Percentiles rank a stretch among this genome's conserved stretches.
These are phyloP conservation scores for Ilex aquifolium DNA, from an alignment of 257 asterid species.

Conservation along the genomic window DNA sequence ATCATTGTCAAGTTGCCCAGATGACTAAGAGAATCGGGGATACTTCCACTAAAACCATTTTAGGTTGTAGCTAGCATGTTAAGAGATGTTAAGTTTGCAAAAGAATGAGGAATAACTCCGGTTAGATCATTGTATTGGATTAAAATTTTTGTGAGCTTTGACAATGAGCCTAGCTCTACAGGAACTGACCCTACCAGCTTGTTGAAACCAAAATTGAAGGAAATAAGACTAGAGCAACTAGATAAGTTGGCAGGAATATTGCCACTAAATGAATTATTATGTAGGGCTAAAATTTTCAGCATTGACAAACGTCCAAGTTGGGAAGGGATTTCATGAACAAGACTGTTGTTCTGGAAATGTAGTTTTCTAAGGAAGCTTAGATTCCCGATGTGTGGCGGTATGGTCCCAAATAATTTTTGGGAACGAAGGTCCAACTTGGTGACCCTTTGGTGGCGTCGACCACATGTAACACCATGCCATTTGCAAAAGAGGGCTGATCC, in stretches of 20 bases:
- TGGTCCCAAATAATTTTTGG: too few relatives aligned
- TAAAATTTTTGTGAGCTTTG: background rate
- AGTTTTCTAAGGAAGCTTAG: too few relatives aligned
- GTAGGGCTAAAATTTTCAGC: background rate
- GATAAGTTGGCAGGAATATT: background rate
- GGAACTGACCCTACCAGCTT: background rate
- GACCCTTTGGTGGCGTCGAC: too few relatives aligned
- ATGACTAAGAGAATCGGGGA: background rate
- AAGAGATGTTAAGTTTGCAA: background rate
- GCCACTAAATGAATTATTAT: background rate
- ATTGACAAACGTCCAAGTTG: background rate
- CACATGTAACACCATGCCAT: too few relatives aligned
- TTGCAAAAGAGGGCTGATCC: too few relatives aligned
- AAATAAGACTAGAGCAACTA: background rate
- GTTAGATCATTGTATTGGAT: background rate
- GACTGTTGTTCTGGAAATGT: too few relatives aligned
- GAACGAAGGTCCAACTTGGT: too few relatives aligned
- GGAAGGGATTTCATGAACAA: too few relatives aligned
- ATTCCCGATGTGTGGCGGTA: too few relatives aligned
- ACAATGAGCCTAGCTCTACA: background rate
- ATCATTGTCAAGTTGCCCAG: background rate
- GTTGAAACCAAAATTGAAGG: background rate
- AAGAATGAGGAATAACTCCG: background rate
- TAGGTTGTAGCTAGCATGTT: accelerated
- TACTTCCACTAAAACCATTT: background rate